phyloP scores from a whole-genome alignment of 345 rosid species.

The Pugionium dolabratum region DNA sequence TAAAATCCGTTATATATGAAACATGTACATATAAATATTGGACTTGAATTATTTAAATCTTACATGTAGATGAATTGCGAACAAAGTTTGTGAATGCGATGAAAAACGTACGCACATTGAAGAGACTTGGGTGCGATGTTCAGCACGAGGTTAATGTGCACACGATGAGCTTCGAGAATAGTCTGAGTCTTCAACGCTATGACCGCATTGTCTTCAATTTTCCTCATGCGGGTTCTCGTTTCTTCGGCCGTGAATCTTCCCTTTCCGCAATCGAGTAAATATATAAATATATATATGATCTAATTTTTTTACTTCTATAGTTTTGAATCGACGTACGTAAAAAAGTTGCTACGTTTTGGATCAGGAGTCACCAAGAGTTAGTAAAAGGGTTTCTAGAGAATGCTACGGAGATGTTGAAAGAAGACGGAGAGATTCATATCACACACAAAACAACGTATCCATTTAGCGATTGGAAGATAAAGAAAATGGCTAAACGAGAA shows the following conservation, averaged over 20 bases:
- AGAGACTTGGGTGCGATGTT: slow-evolving; percentile 35
- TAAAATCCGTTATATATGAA: not conserved
- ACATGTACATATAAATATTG: too few relatives aligned
- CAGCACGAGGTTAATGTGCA: slow-evolving; percentile 43
- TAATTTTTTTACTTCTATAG: not conserved
- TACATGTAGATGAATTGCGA: slow-evolving; percentile 28
- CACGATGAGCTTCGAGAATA: slow-evolving; percentile 38
- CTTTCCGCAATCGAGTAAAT: slow-evolving; percentile 23
- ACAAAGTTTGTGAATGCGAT: slow-evolving; percentile 26
- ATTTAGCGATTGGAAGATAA: slow-evolving; percentile 47
- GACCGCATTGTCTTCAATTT: slow-evolving; percentile 51
- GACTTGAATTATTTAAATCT: not conserved
- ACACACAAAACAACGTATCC: slow-evolving; percentile 59
- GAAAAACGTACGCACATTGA: slow-evolving; percentile 24
- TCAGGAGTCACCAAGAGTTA: slow-evolving; percentile 39
- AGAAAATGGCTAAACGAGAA: slow-evolving; percentile 34
- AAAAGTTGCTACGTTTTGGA: not conserved
- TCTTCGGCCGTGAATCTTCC: slow-evolving; percentile 33
- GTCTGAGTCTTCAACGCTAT: slow-evolving; percentile 22
- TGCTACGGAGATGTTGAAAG: slow-evolving; percentile 46
- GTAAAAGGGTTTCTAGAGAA: slow-evolving; percentile 51
- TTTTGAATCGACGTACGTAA: too few relatives aligned
- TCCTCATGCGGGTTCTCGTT: slow-evolving; percentile 50
- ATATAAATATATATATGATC: not conserved
- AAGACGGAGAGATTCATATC: slow-evolving; percentile 55